Conservation (phyloP, 2,329 filamentous ascomycete genomes). For the Colletotrichum higginsianum region DNA sequence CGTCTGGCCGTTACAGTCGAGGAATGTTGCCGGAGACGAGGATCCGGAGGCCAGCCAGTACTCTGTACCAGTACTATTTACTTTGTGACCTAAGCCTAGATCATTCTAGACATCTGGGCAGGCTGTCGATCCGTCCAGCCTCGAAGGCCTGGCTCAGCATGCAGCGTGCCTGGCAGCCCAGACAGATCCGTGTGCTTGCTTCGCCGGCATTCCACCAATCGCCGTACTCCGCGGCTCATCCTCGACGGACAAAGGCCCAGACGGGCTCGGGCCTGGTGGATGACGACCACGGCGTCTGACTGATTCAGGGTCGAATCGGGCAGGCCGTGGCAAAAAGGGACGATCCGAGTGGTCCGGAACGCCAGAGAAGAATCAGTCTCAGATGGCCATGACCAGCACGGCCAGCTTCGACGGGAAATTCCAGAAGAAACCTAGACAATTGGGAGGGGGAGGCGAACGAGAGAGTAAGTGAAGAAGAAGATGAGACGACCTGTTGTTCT, state of each 20-base stretch:
- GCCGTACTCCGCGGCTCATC: neutral
- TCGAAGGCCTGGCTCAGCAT: constrained; percentile 5
- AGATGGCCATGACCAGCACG: neutral
- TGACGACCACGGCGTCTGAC: constrained; percentile 20
- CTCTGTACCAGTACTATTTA: no score
- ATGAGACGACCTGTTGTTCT: constrained; percentile 20
- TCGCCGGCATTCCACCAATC: constrained; percentile 11
- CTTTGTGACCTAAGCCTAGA: neutral
- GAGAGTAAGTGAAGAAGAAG: neutral
- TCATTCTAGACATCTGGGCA: neutral
- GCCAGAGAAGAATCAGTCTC: constrained; percentile 11
- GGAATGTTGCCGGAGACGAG: neutral
- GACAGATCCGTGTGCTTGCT: neutral
- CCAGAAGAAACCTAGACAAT: constrained; percentile 1
- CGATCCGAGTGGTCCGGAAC: constrained; percentile 44
- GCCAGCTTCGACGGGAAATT: constrained; percentile 18
- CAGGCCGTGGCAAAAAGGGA: constrained; percentile 44
- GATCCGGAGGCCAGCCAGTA: neutral
- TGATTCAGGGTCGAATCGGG: constrained; percentile 42
- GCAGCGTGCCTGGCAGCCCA: constrained; percentile 10
- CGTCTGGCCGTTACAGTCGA: neutral
- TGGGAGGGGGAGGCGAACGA: no score
- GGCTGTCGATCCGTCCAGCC: constrained; percentile 25
- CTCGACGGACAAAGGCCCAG: constrained; percentile 31
- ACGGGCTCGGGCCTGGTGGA: constrained; percentile 17